Evolutionary conservation across 257 asterid species (phyloP).

Genomic region (Leptodermis oblonga): DNA sequence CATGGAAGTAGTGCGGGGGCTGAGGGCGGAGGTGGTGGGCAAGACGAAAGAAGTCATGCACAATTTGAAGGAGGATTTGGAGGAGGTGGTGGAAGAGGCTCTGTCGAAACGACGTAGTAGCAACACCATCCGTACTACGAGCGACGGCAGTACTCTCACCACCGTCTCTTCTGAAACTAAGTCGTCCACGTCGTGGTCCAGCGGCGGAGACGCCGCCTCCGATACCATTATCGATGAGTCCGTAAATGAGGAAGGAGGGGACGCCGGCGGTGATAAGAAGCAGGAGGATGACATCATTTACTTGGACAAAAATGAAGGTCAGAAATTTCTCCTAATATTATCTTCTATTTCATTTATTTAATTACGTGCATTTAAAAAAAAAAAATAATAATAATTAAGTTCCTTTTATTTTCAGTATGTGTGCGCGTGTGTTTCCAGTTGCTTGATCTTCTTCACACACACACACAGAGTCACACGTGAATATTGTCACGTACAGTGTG

Average conservation of each 20-base stretch:
- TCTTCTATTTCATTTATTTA: no score
- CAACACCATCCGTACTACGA: background rate
- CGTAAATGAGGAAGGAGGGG: background rate
- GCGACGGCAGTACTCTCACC: background rate
- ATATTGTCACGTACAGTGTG: no score
- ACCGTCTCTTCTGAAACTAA: background rate
- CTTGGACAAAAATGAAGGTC: conserved; percentile 38
- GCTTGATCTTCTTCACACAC: no score
- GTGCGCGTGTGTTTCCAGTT: no score
- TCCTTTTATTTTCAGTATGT: no score
- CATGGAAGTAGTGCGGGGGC: background rate
- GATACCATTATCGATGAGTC: background rate
- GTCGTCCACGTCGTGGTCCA: background rate
- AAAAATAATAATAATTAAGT: no score
- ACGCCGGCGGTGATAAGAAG: background rate
- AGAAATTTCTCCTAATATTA: background rate
- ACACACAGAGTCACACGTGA: no score
- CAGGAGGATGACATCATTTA: conserved; percentile 22
- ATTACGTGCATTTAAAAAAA: no score
- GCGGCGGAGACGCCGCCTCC: background rate
- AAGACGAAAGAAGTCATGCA: background rate
- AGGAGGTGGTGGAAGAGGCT: background rate
- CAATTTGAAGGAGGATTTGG: background rate
- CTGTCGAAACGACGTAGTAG: background rate
- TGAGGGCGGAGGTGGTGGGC: background rate